phyloP scores from a whole-genome alignment of 2,329 filamentous ascomycete species.

The Pestalotiopsis sp. region DNA sequence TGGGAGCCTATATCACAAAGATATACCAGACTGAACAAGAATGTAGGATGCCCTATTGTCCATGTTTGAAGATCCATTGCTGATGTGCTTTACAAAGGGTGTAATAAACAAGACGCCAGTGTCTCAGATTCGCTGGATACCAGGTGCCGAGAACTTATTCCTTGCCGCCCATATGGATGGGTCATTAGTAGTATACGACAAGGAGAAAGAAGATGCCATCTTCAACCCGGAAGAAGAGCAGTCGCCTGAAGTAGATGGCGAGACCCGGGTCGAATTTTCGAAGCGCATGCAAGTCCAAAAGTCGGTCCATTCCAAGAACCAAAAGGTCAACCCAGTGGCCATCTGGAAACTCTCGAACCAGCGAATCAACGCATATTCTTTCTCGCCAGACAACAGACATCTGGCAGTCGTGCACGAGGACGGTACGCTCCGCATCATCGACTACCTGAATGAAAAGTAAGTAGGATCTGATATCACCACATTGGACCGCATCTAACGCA shows the following conservation, averaged over 20 bases:
- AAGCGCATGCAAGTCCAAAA: conserved; percentile 75
- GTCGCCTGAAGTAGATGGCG: conserved; percentile 35
- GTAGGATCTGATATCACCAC: conserved; percentile 30
- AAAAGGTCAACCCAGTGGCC: conserved; percentile 90
- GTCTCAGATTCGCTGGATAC: conserved; percentile 89
- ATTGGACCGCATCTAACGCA: background rate
- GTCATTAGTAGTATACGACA: conserved; percentile 90
- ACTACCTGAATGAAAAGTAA: conserved; percentile 88
- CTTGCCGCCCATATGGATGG: conserved; percentile 92
- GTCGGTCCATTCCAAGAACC: conserved; percentile 90
- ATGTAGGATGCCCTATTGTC: conserved; percentile 53
- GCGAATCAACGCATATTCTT: conserved; percentile 86
- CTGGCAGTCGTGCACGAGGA: conserved; percentile 91
- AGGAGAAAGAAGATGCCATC: conserved; percentile 77
- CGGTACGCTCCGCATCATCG: conserved; percentile 84
- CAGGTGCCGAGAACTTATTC: conserved; percentile 90
- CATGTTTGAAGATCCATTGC: background rate
- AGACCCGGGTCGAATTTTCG: conserved; percentile 38
- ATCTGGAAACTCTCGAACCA: conserved; percentile 93
- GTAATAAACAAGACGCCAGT: conserved; percentile 86
- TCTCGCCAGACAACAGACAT: conserved; percentile 86
- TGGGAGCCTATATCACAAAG: conserved; percentile 96
- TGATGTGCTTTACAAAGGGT: conserved; percentile 55
- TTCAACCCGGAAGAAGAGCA: conserved; percentile 34
- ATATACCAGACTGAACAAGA: conserved; percentile 95